phyloP scores from a whole-genome alignment of 139 green algal genomes.

The Tetraselmis striata region DNA sequence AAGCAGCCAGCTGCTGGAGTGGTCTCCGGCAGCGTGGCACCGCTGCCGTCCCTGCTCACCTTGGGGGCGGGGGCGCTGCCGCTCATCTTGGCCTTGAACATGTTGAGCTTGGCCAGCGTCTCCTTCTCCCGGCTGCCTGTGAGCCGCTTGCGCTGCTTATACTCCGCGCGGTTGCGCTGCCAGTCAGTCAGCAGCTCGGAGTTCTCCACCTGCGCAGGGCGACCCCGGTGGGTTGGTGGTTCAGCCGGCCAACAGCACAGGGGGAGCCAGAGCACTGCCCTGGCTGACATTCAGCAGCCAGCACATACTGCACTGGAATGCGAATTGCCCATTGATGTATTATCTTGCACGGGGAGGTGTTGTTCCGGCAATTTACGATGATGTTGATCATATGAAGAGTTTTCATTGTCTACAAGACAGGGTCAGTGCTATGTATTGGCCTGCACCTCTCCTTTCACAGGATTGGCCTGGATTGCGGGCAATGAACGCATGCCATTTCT shows the following conservation, averaged over 20 bases:
- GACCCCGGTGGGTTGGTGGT: too few species aligned
- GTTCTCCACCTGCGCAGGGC: constrained; percentile 45
- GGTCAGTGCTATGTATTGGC: too few species aligned
- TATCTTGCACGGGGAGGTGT: too few species aligned
- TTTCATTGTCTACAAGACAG: too few species aligned
- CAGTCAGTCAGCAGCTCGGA: constrained; percentile 64
- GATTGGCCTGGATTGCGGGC: too few species aligned
- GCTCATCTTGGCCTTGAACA: constrained; percentile 45
- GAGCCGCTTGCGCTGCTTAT: constrained; percentile 59
- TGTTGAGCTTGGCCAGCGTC: constrained; percentile 46
- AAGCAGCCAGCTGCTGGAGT: not conserved
- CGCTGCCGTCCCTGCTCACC: not conserved
- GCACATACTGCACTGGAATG: not conserved
- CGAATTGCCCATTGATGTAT: constrained; percentile 2
- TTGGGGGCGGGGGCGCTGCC: constrained; percentile 1
- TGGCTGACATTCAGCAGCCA: constrained; percentile 9
- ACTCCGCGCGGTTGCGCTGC: constrained; percentile 54
- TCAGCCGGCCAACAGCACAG: constrained; percentile 11
- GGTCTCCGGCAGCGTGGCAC: too few species aligned
- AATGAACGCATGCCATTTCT: too few species aligned
- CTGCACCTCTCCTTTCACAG: too few species aligned
- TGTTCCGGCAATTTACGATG: too few species aligned
- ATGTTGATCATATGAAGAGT: too few species aligned
- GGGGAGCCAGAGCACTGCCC: constrained; percentile 13
- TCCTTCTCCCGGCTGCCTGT: constrained; percentile 53